Percentiles rank a stretch among this genome's conserved stretches.
These are phyloP conservation scores for Mycosphaerelloides madeirae DNA, from an alignment of 2,329 filamentous ascomycete species.

Conservation along the genomic window DNA sequence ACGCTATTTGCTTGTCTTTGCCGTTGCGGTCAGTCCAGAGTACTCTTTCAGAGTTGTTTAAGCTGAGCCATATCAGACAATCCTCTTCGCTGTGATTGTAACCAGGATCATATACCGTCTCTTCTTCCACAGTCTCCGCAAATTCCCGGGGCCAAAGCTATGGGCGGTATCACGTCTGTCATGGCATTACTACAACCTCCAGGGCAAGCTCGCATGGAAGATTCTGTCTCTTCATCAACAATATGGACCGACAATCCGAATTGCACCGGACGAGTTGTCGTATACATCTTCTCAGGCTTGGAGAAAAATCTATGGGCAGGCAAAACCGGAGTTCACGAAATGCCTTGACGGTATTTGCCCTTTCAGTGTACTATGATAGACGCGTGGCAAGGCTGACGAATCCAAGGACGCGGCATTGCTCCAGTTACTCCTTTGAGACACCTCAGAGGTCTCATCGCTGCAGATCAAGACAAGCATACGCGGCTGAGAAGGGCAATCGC, in stretches of 20 bases:
- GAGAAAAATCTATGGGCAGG: constrained; percentile 37
- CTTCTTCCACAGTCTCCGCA: constrained; percentile 39
- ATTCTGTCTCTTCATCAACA: constrained; percentile 28
- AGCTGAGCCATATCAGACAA: too few species aligned
- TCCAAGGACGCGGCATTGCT: constrained; percentile 5
- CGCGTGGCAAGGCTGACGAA: background rate
- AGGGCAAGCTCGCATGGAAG: constrained; percentile 3
- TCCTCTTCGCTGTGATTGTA: too few species aligned
- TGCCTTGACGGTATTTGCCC: constrained; percentile 3
- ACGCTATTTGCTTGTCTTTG: too few species aligned
- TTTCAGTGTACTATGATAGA: background rate
- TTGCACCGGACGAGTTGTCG: constrained; percentile 26
- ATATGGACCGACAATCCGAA: constrained; percentile 28
- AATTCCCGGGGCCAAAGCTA: constrained; percentile 38
- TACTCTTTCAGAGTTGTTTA: too few species aligned
- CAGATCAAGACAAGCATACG: too few species aligned
- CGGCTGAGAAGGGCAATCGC: too few species aligned
- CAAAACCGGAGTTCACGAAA: constrained; percentile 5
- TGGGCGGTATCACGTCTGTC: constrained; percentile 12
- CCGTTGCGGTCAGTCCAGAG: too few species aligned
- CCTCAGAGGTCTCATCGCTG: too few species aligned
- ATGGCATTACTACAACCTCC: constrained; percentile 8
- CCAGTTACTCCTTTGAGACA: constrained; percentile 3
- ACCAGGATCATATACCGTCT: too few species aligned
- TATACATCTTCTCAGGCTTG: constrained; percentile 39